Percentiles rank a stretch among this genome's conserved stretches.
Conservation (phyloP, 2,329 filamentous ascomycete genomes). For the Knufia fluminis region DNA sequence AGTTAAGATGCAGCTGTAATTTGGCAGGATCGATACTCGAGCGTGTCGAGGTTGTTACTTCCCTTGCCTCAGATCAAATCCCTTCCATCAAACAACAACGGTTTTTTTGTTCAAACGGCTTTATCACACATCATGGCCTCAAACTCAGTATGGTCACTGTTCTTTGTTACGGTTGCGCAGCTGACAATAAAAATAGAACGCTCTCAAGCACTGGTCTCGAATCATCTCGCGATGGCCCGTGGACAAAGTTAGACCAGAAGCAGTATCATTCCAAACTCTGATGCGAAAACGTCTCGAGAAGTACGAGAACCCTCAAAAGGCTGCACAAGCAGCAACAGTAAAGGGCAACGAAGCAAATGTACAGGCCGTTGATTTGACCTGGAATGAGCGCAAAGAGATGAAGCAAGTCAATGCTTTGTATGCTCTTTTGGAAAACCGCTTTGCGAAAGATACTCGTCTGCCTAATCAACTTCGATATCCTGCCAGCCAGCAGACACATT, state of each 20-base stretch:
- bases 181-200: constrained; percentile 20
- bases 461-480: constrained; percentile 40
- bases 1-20: too few species aligned
- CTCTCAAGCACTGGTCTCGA: constrained; percentile 31
- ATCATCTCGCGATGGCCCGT: constrained; percentile 37
- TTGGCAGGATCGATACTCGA: not conserved
- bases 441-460: constrained; percentile 43
- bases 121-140: constrained; percentile 18
- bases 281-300: constrained; percentile 20
- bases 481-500: constrained; percentile 43
- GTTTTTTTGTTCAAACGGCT: not conserved
- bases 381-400: constrained; percentile 30
- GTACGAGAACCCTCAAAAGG: constrained; percentile 11
- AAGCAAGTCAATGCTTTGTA: constrained; percentile 50
- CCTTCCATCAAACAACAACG: not conserved
- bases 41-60: not conserved
- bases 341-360: constrained; percentile 18
- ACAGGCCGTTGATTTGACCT: constrained; percentile 22
- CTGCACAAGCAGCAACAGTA: constrained; percentile 11
- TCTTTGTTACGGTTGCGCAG: constrained; percentile 1
- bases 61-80: not conserved
- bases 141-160: constrained; percentile 23
- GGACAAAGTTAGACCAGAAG: constrained; percentile 36
- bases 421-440: constrained; percentile 51
- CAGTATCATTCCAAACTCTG: constrained; percentile 35